Evolutionary conservation across 2,329 filamentous ascomycete species (phyloP), one percentile per base, ranked within the genome.

Genomic region (Exophiala oligosperma): DNA sequence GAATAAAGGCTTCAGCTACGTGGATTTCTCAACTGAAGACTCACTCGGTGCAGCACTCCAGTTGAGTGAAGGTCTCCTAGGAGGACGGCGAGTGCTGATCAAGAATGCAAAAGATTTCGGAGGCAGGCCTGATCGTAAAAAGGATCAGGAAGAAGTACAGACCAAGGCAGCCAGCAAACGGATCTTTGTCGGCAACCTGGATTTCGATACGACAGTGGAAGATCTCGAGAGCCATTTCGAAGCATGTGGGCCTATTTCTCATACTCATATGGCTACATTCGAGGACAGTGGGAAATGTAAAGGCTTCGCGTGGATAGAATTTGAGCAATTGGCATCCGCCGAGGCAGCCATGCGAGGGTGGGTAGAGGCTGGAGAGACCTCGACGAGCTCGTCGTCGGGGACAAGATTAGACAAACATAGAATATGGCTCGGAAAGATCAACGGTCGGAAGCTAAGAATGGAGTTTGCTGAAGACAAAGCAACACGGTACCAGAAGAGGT

Each of bases 221-320:
- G 86, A 91, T 67, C 75, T 99, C 50, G 80, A 85, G 65, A 81
- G 87, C 63, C 91, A 96, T 71, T 97, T 96, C 73, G 82, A 82
- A 49, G 90, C 88, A 72, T 97, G 93, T 71, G 94, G 94, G 51
- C 81, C 87, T 62, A 85, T 97, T 61, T 84, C 87, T 53, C 90
- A 90, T 77, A 83, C 91, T 64, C 93, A 96, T 76, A 80, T 97
- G 65, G 94, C 94, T 2, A 96, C 92, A 0, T 99, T 99, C 71
- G 91, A 97, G 74, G 95, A 99, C 73, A 88, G 88, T 21, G 94
- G 94, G 44, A 99, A 97, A 77, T 99, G 94, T 79, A 97, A 97
- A 77, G 95, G 94, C 17, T 99, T 89, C 76, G 94, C 88, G 4
- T 99, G 94, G 92, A 86, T 99, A 61, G 90, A 90, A 61, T 99